Base-by-base conservation (phyloP, 2,329 filamentous ascomycete genomes). In the Xylaria sp. region DNA sequence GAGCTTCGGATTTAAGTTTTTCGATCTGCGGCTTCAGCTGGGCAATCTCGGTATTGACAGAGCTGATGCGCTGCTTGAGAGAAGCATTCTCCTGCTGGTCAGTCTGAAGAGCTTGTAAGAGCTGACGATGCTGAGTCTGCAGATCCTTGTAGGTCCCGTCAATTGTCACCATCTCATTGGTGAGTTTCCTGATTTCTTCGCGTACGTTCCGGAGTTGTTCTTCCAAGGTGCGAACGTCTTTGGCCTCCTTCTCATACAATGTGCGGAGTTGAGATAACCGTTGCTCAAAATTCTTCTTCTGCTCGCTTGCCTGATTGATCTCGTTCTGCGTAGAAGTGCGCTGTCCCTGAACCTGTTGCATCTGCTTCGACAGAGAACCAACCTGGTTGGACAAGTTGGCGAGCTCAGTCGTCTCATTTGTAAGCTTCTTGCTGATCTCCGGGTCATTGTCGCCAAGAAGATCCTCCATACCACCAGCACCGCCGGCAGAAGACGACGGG, bases 321-420 rank as follows among this genome's bases (percentile, higher is more conserved):
- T 96, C 91, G 60, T 88, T 88, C 71, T 97, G 92, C 0, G 89
- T 89, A 2, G 85, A 84, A 4, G 78, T 83, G 59, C 92, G 88
- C 74, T 96, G 93, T 29, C 81, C 85, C 70, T 96, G 91, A 1
- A 96, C 89, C 63, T 93, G 91, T 69, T 96, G 91, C 86, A 96
- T 96, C 74, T 99, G 92, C 68, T 88, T 95, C 0, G 92, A 89
- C 50, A 99, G 76, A 2, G 90, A 93, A 26, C 91, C 88, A 60
- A 99, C 91, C 72, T 97, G 94, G 71, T 96, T 97, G 1, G 93
- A 97, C 63, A 99, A 80, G 69, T 99, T 97, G 47, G 92, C 94
- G 53, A 99, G 81, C 71, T 99, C 94, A 0, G 90, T 88, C 2
- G 92, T 94, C 69, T 99, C 94, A 60, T 87, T 88, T 0, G 89